Conservation (phyloP, 306 rosid species). For the Rubus idaeus region DNA sequence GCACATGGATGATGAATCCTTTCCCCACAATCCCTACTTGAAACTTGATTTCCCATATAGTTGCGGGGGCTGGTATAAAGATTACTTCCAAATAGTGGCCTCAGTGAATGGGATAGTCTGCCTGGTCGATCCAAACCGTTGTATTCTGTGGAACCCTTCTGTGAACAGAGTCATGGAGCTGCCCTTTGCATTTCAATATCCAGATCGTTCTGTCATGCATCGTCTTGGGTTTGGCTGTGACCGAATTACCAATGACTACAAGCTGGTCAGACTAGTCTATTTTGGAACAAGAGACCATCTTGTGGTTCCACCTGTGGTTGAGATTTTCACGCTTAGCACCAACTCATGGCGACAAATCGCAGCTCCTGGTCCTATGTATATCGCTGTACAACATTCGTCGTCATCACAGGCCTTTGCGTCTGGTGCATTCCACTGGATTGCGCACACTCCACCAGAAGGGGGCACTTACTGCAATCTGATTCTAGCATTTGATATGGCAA, state of each 20-base stretch:
- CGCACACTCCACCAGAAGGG: background rate
- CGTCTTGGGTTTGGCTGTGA: background rate
- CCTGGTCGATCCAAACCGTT: background rate
- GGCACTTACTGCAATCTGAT: background rate
- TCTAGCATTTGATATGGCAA: background rate
- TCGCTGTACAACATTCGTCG: background rate
- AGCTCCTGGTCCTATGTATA: background rate
- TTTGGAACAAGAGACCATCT: background rate
- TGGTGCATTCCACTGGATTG: background rate
- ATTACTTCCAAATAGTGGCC: background rate
- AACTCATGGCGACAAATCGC: background rate
- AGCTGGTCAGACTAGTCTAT: background rate
- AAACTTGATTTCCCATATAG: background rate
- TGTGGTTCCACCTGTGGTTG: background rate
- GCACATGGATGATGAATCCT: background rate
- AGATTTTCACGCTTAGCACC: background rate
- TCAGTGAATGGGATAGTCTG: background rate
- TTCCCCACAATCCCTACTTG: background rate
- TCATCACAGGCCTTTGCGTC: background rate
- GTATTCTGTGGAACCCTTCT: background rate
- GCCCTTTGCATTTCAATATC: background rate
- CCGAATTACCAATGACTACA: background rate
- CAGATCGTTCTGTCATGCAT: background rate
- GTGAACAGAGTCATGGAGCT: background rate
- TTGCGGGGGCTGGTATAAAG: background rate